Conservation (phyloP, 139 green algal genomes). For the Diplosphaera chodatii region DNA sequence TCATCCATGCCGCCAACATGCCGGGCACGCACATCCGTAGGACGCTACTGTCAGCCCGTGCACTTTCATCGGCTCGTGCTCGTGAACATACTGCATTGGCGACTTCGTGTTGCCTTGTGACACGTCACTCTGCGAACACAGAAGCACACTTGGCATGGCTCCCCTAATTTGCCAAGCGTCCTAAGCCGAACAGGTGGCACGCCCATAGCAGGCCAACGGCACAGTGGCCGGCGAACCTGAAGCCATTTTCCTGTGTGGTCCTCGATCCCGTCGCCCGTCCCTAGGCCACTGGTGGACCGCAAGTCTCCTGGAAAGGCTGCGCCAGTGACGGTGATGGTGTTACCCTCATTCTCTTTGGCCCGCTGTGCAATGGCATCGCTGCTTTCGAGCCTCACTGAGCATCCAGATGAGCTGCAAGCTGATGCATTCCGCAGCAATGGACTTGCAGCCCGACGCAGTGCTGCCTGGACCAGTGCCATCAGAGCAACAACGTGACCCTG, state of each 20-base stretch:
- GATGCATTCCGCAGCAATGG: not conserved
- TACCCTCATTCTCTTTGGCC: not conserved
- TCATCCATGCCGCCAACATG: no score
- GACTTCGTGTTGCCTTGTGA: conserved; percentile 52
- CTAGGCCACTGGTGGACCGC: conserved; percentile 62
- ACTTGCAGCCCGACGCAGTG: not conserved
- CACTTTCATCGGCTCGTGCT: conserved; percentile 73
- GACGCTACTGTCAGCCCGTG: conserved; percentile 66
- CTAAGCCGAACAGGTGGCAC: no score
- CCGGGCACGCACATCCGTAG: conserved; percentile 66
- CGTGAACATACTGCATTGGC: conserved; percentile 72
- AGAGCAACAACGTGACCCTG: no score
- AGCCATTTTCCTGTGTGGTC: conserved; percentile 87
- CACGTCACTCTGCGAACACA: not conserved
- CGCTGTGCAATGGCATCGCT: not conserved
- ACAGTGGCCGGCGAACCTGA: conserved; percentile 41
- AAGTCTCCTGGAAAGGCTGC: conserved; percentile 54
- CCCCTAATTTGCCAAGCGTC: no score
- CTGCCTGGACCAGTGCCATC: not conserved
- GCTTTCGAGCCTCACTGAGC: not conserved
- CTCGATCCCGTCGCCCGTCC: conserved; percentile 64
- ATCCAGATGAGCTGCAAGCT: not conserved
- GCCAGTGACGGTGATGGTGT: not conserved
- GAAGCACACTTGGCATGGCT: no score
- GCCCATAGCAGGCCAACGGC: not conserved